Percentiles rank a stretch among this genome's conserved stretches.
These are phyloP conservation scores for Wilcoxina mikolae DNA, from an alignment of 495 filamentous ascomycete species.

Conservation along the genomic window DNA sequence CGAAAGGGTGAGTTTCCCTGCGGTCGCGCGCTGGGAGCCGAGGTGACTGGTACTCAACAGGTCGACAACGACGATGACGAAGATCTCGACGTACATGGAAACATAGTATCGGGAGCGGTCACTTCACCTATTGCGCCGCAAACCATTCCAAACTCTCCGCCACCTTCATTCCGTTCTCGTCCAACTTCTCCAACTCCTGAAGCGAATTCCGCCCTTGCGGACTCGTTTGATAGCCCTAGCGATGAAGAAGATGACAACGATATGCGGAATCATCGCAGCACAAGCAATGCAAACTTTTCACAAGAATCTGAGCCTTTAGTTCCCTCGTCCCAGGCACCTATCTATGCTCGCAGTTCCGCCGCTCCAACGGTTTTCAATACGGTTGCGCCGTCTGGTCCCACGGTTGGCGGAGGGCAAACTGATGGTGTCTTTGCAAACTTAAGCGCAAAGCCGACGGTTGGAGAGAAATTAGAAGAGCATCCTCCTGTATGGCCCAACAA, in stretches of 20 bases:
- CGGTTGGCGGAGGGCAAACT: conserved; percentile 55
- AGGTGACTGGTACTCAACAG: conserved; percentile 3
- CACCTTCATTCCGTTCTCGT: conserved; percentile 84
- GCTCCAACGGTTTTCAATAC: conserved; percentile 29
- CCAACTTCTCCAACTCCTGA: conserved; percentile 49
- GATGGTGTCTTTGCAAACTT: conserved; percentile 97
- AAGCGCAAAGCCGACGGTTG: conserved; percentile 74
- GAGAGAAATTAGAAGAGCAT: conserved; percentile 73
- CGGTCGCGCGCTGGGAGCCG: conserved; percentile 5
- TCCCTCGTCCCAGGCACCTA: conserved; percentile 5
- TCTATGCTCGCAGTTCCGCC: conserved; percentile 33
- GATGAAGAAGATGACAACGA: conserved; percentile 60
- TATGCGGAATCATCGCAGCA: conserved; percentile 40
- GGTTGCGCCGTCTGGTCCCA: conserved; percentile 31
- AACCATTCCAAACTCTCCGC: conserved; percentile 64
- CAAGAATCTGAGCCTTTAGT: conserved; percentile 32
- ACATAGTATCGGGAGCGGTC: conserved; percentile 24
- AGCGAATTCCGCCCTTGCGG: conserved; percentile 64
- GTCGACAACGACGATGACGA: conserved; percentile 20
- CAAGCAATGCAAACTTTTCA: conserved; percentile 29
- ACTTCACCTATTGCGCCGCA: conserved; percentile 17
- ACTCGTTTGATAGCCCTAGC: conserved; percentile 72
- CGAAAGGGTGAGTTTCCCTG: conserved; percentile 17
- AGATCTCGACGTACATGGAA: conserved; percentile 25
- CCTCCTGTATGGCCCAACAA: conserved; percentile 55